Evolutionary conservation across 202 grass and related monocot species (phyloP), one percentile per base, ranked within the genome.

Genomic region (Brachypodium distachyon): DNA sequence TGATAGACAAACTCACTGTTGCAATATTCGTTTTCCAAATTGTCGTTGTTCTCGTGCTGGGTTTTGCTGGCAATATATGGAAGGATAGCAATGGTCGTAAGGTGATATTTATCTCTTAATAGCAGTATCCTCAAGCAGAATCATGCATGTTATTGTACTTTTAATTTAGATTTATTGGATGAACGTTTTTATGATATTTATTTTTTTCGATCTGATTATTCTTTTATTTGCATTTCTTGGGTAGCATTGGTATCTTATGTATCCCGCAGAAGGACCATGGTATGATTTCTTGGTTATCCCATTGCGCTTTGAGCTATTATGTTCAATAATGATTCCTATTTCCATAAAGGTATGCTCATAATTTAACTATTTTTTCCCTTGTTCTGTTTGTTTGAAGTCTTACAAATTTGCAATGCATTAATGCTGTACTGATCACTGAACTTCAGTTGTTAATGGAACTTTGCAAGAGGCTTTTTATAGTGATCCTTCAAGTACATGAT

Each of bases 281-380:
- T 97, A 94, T 42, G 80, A 84, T 72, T 81, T 97, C 53, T 74
- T 92, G 86, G 82, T 97, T 74, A 93, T 97, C 65, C 91, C 88
- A 1, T 69, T 97, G 70, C 86, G 91, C 48, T 94, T 97, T 33
- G 94, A 97, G 80, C 84, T 97, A 46, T 82, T 97, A 42, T 97
- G 94, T 86, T 97, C 94, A 39, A 92, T 97, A 75, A 97, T 97
- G 94, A 97, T 97, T 87, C 94, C 94, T 4, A 97, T 97, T 74
- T 97, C 94, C 70, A 68, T 97, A 49, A 97, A 97, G 94, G 94
- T 97, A 87, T 86, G 68, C 5, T 78, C 53, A 21, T 46, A 63
- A 55, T 78, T 81, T 26, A 55, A 47, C 50, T 41, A 2, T 39
- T 81, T 6, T 74, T 59, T 59, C 52, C 75, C 27, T 80, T 63